Conservation (phyloP, 2,329 filamentous ascomycete species). For the Lomentospora prolificans region DNA sequence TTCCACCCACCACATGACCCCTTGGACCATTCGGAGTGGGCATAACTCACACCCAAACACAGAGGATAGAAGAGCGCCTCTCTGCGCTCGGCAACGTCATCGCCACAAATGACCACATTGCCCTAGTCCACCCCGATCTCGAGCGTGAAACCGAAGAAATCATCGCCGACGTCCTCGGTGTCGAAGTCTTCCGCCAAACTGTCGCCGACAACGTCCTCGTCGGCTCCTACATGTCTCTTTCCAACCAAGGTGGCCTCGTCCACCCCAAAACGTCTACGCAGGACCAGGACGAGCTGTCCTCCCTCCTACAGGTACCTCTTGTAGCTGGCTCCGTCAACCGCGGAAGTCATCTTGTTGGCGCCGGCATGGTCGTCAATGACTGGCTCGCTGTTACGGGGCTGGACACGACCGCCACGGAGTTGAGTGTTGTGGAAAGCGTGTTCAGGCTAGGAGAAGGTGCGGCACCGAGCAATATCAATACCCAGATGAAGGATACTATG, state of each 20-base stretch:
- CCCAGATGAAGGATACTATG: conserved; percentile 90
- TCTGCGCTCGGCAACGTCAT: conserved; percentile 96
- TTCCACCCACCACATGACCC: background rate
- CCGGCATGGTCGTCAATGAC: conserved; percentile 93
- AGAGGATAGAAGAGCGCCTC: conserved; percentile 88
- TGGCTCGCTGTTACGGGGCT: conserved; percentile 90
- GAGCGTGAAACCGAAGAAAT: conserved; percentile 99
- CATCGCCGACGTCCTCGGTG: conserved; percentile 84
- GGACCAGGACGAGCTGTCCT: conserved; percentile 94
- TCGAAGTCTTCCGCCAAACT: conserved; percentile 88
- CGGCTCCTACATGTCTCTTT: conserved; percentile 91
- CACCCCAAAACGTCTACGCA: conserved; percentile 96
- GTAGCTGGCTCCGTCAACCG: conserved; percentile 92
- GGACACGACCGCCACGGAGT: conserved; percentile 87
- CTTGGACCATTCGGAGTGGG: background rate
- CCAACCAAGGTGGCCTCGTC: conserved; percentile 92
- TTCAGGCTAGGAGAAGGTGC: conserved; percentile 87
- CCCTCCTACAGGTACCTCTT: conserved; percentile 86
- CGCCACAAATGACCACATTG: conserved; percentile 92
- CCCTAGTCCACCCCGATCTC: conserved; percentile 88
- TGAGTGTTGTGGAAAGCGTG: conserved; percentile 92
- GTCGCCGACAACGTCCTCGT: conserved; percentile 95
- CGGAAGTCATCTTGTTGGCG: conserved; percentile 88
- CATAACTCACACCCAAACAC: background rate
- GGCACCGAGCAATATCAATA: conserved; percentile 69